These are phyloP conservation scores for Acrocalymma vagum DNA, from an alignment of 2,329 filamentous ascomycete genomes.

Conservation along the genomic window DNA sequence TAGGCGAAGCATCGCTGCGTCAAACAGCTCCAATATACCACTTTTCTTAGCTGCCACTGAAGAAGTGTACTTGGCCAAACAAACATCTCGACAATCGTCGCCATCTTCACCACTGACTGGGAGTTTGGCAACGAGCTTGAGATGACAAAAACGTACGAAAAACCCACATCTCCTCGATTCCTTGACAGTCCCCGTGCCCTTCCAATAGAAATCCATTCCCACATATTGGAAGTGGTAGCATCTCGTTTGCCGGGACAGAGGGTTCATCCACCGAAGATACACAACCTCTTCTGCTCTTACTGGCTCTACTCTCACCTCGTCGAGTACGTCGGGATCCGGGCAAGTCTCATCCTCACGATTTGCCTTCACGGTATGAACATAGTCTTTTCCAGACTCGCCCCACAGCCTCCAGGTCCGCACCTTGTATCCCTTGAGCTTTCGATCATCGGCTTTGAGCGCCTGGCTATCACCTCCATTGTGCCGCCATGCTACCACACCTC, in stretches of 20 bases:
- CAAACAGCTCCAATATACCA: conserved; percentile 37
- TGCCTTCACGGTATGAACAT: conserved; percentile 28
- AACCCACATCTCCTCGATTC: conserved; percentile 30
- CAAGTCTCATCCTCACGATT: conserved; percentile 19
- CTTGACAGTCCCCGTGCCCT: conserved; percentile 38
- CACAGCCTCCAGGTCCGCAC: conserved; percentile 39
- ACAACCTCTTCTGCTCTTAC: conserved; percentile 31
- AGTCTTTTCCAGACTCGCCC: conserved; percentile 41
- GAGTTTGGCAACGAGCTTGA: conserved; percentile 39
- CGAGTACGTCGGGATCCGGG: conserved; percentile 23
- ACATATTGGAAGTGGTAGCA: conserved; percentile 35
- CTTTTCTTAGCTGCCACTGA: conserved; percentile 35
- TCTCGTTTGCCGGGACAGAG: conserved; percentile 35
- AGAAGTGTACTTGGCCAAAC: conserved; percentile 36
- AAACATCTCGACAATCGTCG: conserved; percentile 21
- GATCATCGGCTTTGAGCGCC: conserved; percentile 13
- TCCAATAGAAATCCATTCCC: conserved; percentile 44
- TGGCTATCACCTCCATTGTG: conserved; percentile 26
- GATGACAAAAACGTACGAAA: conserved; percentile 34
- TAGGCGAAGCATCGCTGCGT: conserved; percentile 27
- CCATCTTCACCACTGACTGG: conserved; percentile 5
- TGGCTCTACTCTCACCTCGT: neutral
- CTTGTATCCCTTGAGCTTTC: conserved; percentile 36
- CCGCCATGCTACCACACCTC: conserved; percentile 35
- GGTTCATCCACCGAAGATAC: conserved; percentile 31